Base-by-base conservation (phyloP, 139 green algal species). In the Haematococcus lacustris region DNA sequence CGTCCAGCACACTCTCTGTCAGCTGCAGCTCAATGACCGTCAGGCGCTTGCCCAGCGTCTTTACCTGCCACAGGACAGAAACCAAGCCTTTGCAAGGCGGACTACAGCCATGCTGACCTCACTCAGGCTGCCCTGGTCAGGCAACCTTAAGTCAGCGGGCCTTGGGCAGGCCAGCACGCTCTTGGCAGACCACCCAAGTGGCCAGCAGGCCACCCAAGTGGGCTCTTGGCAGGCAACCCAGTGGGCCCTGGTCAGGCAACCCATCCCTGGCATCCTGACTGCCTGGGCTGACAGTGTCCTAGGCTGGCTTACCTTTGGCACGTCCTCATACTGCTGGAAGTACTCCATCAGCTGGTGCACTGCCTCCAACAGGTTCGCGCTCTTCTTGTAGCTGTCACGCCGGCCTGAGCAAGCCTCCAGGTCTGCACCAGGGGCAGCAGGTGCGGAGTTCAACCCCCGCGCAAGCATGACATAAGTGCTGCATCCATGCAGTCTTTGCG, bases 341-440 rank as follows among this genome's bases (percentile, higher is more conserved):
- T 98, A 90, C 41, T 88, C 80, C 68, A 86, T 78, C 35, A 98
- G 89, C 88, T 98, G 90, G 62, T 89, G 85, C 39, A 98, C 93
- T 47, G 94, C 94, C 79, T 97, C 91, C 71, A 98, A 76, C 76
- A 98, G 83, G 66, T 96, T 89, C 17, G 93, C 94, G 60, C 88
- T 88, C 59, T 96, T 90, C 25, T 78, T 78, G 82, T 97, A 98
- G 76, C 17, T 9, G 43, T 53, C 43, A 53, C 43, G 43, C 43
- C 43, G 43, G n/a, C 66, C 74, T 32, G 73, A 83, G 51, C 77
- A 81, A 3, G 78, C 75, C 53, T 86, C 78, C 83, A 92, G 84
- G 73, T 92, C 81, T 82, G 53, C 53, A 26, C 21, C n/a, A n/a
- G n/a, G n/a, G n/a, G n/a, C n/a, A n/a, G n/a, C n/a, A n/a, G n/a